phyloP scores from a whole-genome alignment of 192 early-diverging fungal genomes.

The Haplosporangium gracile region DNA sequence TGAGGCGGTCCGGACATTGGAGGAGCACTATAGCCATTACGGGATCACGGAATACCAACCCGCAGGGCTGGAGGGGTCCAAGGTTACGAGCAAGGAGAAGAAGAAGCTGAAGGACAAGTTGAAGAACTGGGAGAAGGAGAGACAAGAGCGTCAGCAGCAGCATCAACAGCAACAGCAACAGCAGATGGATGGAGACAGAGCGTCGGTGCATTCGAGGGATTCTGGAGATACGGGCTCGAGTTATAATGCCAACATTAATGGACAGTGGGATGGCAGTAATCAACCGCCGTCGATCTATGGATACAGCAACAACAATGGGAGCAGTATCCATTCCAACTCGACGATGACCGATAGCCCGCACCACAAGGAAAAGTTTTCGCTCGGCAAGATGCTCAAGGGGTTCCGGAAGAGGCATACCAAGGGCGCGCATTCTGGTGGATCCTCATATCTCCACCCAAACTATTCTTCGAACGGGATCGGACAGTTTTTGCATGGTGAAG shows the following conservation, averaged over 20 bases:
- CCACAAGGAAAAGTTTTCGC: conserved; percentile 43
- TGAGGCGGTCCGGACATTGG: conserved; percentile 16
- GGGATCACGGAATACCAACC: conserved; percentile 51
- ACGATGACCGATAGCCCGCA: conserved; percentile 1
- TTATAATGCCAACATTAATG: background rate
- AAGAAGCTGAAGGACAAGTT: conserved; percentile 21
- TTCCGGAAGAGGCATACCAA: conserved; percentile 51
- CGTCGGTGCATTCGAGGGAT: conserved; percentile 41
- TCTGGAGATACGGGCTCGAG: conserved; percentile 49
- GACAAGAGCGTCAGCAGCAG: background rate
- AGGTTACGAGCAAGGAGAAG: conserved; percentile 22
- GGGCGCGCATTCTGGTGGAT: conserved; percentile 31
- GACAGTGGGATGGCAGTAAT: conserved; percentile 9
- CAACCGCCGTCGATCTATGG: conserved; percentile 24
- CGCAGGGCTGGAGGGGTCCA: background rate
- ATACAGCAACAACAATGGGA: conserved; percentile 13
- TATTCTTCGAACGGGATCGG: conserved; percentile 16
- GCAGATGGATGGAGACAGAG: background rate
- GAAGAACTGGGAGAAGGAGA: conserved; percentile 13
- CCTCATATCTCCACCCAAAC: background rate
- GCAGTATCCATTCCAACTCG: conserved; percentile 22
- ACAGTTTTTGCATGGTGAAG: background rate
- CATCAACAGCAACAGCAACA: background rate
- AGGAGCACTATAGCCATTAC: conserved; percentile 39
- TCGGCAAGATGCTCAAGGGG: conserved; percentile 52